Percentiles rank a stretch among this genome's conserved stretches.
Evolutionary conservation across 148 eudicot species (phyloP).

Genomic region (Suaeda aralocaspica): DNA sequence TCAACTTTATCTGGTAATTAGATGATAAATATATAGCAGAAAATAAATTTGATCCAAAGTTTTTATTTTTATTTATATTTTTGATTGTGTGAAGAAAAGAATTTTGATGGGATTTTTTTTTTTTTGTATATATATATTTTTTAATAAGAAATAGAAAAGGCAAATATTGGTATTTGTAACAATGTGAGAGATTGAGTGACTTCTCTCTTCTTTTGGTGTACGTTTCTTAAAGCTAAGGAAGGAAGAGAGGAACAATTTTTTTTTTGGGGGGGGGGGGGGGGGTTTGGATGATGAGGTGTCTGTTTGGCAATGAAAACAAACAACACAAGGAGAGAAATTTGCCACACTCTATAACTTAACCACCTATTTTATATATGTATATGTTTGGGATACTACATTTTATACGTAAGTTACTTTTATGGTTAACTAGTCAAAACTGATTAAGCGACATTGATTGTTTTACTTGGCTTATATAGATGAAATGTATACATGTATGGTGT

Average conservation of each 20-base stretch:
- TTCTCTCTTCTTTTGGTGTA: conserved; percentile 26
- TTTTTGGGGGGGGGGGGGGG: too few species aligned
- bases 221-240: conserved; percentile 17
- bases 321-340: neutral
- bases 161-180: conserved; percentile 15
- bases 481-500: too few species aligned
- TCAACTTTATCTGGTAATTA: conserved; percentile 19
- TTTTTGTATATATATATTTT: too few species aligned
- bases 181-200: neutral
- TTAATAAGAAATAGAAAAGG: neutral
- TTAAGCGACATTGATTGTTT: too few species aligned
- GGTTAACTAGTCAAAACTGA: too few species aligned
- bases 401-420: neutral
- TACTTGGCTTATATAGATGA: too few species aligned
- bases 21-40: too few species aligned
- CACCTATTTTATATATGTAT: too few species aligned
- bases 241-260: too few species aligned
- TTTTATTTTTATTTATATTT: neutral
- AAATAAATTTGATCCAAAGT: neutral
- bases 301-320: conserved; percentile 13
- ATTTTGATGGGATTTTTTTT: conserved; percentile 23
- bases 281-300: conserved; percentile 27
- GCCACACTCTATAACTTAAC: neutral
- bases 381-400: neutral
- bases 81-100: neutral